phyloP scores from a whole-genome alignment of 2,329 filamentous ascomycete genomes.

The Ceratocystis diversiconidia region DNA sequence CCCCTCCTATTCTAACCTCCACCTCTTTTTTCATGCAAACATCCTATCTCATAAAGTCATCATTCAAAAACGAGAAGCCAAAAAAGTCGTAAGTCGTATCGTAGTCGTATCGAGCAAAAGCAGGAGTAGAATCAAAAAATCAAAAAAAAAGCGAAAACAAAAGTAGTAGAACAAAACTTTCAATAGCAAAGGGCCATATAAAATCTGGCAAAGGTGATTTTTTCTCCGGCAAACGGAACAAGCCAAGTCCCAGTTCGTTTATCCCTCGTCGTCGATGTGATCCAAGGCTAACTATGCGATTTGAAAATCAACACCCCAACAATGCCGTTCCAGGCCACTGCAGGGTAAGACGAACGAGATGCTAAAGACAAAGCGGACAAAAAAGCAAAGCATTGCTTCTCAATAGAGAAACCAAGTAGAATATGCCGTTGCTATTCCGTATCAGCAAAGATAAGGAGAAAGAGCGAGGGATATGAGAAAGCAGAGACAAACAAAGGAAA shows the following conservation, averaged over 20 bases:
- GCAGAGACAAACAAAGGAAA: constrained; percentile 1
- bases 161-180: not conserved
- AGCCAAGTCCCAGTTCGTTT: not conserved
- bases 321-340: constrained; percentile 7
- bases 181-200: not conserved
- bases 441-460: not conserved
- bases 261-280: not conserved
- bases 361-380: not conserved
- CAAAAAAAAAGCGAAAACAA: not conserved
- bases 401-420: not conserved
- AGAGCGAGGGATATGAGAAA: not conserved
- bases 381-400: not conserved
- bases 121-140: not conserved
- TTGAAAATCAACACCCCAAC: not conserved
- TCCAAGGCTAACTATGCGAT: not conserved
- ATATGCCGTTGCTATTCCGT: not conserved
- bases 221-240: not conserved
- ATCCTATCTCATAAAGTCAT: constrained; percentile 2
- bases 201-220: not conserved
- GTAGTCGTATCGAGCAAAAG: constrained; percentile 4
- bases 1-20: not conserved
- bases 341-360: not conserved
- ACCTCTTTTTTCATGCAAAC: not conserved
- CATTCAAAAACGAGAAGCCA: constrained; percentile 5
- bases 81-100: constrained; percentile 5